Conservation (phyloP, 1,139 yeast species). For the Arxiozyma slooffiae region DNA sequence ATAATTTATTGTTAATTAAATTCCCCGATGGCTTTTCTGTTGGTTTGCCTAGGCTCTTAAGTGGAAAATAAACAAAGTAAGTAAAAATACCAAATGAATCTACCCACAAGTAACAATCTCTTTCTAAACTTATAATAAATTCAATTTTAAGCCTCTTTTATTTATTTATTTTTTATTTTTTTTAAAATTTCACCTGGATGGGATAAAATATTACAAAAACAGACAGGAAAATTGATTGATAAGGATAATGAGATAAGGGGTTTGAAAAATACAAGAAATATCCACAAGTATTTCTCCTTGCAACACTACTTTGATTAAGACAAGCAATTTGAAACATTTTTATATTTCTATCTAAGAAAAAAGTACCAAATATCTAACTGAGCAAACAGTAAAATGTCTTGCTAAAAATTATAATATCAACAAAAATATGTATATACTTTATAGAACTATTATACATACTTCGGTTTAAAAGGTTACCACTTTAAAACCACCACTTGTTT, state of each 20-base stretch:
- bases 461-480: constrained; percentile 12
- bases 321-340: too few relatives aligned
- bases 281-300: too few relatives aligned
- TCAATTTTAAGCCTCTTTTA: neutral
- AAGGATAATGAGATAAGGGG: neutral
- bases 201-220: too few relatives aligned
- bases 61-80: too few relatives aligned
- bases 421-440: neutral
- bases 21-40: neutral
- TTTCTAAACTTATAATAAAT: neutral
- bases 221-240: neutral
- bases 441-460: neutral
- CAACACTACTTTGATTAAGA: too few relatives aligned
- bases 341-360: neutral
- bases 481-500: constrained; percentile 34
- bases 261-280: neutral
- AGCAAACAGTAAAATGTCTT: too few relatives aligned
- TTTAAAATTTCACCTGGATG: neutral
- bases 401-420: too few relatives aligned
- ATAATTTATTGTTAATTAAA: too few relatives aligned
- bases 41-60: too few relatives aligned
- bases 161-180: too few relatives aligned
- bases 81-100: too few relatives aligned
- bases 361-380: neutral
- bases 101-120: too few relatives aligned